A percentile compares a stretch with the other conserved stretches of the same genome.
phyloP scores from a whole-genome alignment of 805 yeast species.

The Torulaspora delbrueckii region DNA sequence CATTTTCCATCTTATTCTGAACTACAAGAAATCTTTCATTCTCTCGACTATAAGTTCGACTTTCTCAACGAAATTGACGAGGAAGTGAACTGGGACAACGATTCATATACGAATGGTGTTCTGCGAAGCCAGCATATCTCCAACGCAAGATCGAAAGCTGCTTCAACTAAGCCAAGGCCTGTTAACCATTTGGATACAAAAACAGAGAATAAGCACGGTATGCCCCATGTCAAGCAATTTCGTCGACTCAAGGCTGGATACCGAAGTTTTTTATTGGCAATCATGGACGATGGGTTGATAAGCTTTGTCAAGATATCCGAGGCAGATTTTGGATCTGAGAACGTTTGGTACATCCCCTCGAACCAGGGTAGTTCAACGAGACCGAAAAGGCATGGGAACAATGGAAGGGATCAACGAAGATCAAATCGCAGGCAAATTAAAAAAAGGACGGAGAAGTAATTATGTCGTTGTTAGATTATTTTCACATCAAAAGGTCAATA shows the following conservation, averaged over 20 bases:
- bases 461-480: not conserved
- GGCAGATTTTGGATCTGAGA: constrained; percentile 43
- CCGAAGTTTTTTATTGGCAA: constrained; percentile 53
- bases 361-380: not conserved
- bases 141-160: constrained; percentile 8
- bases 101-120: constrained; percentile 18
- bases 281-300: constrained; percentile 70
- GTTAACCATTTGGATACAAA: not conserved
- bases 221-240: constrained; percentile 33
- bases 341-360: constrained; percentile 32
- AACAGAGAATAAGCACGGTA: constrained; percentile 16
- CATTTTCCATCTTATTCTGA: constrained; percentile 46
- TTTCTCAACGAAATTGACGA: constrained; percentile 29
- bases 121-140: constrained; percentile 11
- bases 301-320: constrained; percentile 55
- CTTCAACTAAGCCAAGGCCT: constrained; percentile 1
- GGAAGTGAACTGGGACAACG: constrained; percentile 19
- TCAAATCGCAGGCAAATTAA: not conserved
- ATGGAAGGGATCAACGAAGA: not conserved
- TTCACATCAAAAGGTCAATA: not conserved
- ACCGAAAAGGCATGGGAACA: not conserved
- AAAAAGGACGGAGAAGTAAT: not conserved
- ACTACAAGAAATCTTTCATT: constrained; percentile 37
- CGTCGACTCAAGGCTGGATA: constrained; percentile 48
- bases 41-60: constrained; percentile 32